Evolutionary conservation across 73 alveolate species (phyloP), one percentile per base, ranked within the genome.

Genomic region (Durusdinium trenchii): DNA sequence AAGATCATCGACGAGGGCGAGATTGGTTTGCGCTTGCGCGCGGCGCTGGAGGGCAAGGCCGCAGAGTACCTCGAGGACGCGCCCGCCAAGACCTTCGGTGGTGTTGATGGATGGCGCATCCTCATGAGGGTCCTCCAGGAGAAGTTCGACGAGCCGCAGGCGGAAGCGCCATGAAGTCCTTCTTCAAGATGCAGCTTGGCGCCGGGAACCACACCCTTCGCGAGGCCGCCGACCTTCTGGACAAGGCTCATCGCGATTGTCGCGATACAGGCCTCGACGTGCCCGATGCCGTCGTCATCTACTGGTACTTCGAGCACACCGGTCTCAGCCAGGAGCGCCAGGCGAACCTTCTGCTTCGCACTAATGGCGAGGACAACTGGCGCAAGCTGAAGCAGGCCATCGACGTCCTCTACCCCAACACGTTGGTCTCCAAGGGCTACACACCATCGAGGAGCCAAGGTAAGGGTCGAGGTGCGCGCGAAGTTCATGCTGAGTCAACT

Each of bases 271-370:
- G 91, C 32, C 23, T 81, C 48, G 71, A 20, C 38, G 46, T 81
- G 2, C 91, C 91, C 46, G 91, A 81, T 48, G 91, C 38, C 69
- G 91, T 81, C 48, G 46, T 81, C 69, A 48, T 81, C 48, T 81
- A 46, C 71, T 81, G 42, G 69, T 47, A 45, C 47, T 81, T 81
- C 91, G 60, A 81, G 91, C 91, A 81, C 48, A 23, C 69, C 48
- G 23, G 23, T n/a, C 18, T 42, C 91, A 81, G 67, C 91, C 1
- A 3, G 43, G 91, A 81, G 23, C 91, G 91, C 18, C 91, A 81
- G 71, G 87, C 87, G 2, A 76, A 76, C 60, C 61, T 76, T 3
- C 61, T 76, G 38, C 87, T 76, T 6, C 54, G 87, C 42, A 76
- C 60, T 28, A 14, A 45, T 12, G 87, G 61, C 36, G 40, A 76